These are phyloP conservation scores for Trypanosoma lewisi DNA, from an alignment of 208 protist species.

Conservation along the genomic window DNA sequence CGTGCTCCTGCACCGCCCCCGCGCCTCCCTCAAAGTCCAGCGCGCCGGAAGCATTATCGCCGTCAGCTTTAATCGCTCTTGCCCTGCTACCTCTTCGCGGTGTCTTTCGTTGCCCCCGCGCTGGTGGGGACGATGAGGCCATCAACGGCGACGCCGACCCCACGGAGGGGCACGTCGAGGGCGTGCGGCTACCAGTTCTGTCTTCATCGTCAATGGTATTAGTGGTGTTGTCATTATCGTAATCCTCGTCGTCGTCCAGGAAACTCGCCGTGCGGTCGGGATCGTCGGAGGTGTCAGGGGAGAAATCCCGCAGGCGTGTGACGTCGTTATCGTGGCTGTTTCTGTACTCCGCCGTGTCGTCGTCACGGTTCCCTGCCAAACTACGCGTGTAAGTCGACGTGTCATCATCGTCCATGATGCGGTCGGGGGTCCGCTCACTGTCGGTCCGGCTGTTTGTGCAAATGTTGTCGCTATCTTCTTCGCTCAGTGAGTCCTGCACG, in stretches of 20 bases:
- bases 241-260: conserved; percentile 25
- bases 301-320: background rate
- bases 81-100: background rate
- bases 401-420: conserved; percentile 15
- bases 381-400: background rate
- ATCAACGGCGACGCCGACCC: background rate
- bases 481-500: conserved; percentile 7
- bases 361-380: background rate
- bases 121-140: no score
- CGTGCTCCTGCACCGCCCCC: background rate
- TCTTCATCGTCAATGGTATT: background rate
- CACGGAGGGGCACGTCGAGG: background rate
- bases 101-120: conserved; percentile 13
- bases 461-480: conserved; percentile 23
- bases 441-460: conserved; percentile 19
- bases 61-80: conserved; percentile 4
- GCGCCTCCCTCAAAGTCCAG: background rate
- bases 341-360: background rate
- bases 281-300: conserved; percentile 1
- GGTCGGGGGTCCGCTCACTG: conserved; percentile 26
- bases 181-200: background rate
- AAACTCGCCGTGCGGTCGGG: conserved; percentile 43
- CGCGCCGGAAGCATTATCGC: background rate
- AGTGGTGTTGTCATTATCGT: conserved; percentile 11
- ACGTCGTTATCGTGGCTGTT: background rate